phyloP scores from a whole-genome alignment of 768 basidiomycete species.

The Kwoniella botswanensis region DNA sequence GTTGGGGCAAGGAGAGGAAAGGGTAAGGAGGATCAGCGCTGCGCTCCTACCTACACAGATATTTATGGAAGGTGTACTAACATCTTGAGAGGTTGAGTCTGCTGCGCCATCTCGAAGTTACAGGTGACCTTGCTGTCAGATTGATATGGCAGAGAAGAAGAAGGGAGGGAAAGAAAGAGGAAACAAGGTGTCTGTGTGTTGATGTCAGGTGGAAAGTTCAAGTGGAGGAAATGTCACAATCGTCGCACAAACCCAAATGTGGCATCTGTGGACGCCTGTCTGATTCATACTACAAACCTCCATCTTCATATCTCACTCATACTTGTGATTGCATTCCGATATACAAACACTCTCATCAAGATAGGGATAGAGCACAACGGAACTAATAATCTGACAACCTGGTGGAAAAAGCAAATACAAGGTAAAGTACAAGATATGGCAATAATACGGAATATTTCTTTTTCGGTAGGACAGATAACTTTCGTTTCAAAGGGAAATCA shows the following conservation, averaged over 20 bases:
- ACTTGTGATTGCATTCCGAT: not conserved
- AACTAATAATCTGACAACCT: not conserved
- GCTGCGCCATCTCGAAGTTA: slow-evolving; percentile 30
- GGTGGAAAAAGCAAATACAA: not conserved
- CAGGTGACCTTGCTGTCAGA: not conserved
- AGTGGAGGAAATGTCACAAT: not conserved
- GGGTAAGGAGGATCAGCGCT: not conserved
- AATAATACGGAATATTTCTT: not conserved
- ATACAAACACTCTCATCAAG: not conserved
- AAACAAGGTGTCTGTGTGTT: not conserved
- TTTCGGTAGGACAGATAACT: not conserved
- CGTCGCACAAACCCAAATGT: not conserved
- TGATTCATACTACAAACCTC: no score
- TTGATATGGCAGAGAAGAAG: not conserved
- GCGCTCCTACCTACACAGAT: not conserved
- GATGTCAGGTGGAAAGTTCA: not conserved
- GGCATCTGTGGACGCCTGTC: not conserved
- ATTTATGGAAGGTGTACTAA: slow-evolving; percentile 8
- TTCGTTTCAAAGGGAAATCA: not conserved
- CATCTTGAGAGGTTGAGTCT: slow-evolving; percentile 41
- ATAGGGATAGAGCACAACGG: not conserved
- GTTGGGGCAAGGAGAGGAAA: slow-evolving; percentile 2
- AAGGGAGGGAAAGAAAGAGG: not conserved
- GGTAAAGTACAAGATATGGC: not conserved
- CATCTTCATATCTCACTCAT: not conserved